Percentiles rank a stretch among this genome's conserved stretches.
Conservation (phyloP, 73 alveolate genomes). For the Effrenium voratum region DNA sequence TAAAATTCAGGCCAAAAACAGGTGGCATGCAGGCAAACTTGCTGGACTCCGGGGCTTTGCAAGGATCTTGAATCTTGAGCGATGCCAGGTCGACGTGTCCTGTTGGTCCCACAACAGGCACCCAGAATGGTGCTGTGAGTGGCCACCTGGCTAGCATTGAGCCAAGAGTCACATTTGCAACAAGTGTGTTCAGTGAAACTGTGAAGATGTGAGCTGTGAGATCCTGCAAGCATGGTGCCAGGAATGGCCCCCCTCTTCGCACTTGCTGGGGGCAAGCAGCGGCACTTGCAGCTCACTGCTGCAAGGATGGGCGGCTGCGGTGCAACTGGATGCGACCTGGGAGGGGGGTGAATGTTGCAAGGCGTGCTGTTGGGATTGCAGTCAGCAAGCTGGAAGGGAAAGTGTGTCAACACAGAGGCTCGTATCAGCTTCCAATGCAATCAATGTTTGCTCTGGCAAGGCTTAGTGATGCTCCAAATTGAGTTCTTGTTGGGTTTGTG, state of each 20-base stretch:
- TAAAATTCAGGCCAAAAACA: neutral
- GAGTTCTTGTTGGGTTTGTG: too few relatives aligned
- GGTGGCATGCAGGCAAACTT: neutral
- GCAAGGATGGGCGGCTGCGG: too few relatives aligned
- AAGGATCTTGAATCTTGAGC: neutral
- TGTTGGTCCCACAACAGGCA: conserved; percentile 74
- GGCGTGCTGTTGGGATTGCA: too few relatives aligned
- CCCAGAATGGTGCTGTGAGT: conserved; percentile 74
- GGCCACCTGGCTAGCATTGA: neutral
- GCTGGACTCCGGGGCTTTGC: neutral
- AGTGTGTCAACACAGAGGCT: too few relatives aligned
- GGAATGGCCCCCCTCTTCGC: conserved; percentile 29
- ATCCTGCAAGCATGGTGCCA: too few relatives aligned
- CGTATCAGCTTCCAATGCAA: too few relatives aligned
- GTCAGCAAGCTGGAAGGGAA: too few relatives aligned
- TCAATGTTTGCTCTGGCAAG: too few relatives aligned
- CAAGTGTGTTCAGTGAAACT: neutral
- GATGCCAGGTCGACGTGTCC: conserved; percentile 38
- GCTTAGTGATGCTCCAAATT: too few relatives aligned
- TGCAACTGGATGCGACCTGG: too few relatives aligned
- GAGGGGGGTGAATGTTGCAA: too few relatives aligned
- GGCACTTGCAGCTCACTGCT: conserved; percentile 14
- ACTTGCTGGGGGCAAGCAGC: conserved; percentile 27
- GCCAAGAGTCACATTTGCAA: neutral
- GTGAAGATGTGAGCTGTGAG: too few relatives aligned